Base-by-base conservation (phyloP, 2,329 filamentous ascomycete species). In the Paecilomyces dactylethromorphus region DNA sequence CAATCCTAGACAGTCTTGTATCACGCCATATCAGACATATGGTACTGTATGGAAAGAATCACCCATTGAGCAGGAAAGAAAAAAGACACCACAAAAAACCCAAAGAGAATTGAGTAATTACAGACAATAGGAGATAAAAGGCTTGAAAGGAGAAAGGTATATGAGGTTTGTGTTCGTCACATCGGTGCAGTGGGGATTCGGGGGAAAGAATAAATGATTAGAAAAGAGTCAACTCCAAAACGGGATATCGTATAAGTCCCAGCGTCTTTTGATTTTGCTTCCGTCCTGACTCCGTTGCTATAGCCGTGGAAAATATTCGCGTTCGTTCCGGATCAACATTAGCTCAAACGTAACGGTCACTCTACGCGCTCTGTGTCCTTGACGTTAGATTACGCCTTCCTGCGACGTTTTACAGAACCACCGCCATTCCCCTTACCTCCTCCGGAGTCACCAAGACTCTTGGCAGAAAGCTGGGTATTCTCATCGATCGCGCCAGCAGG, bases 401-500 rank as follows among this genome's bases (percentile, higher is more conserved):
- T 69, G 55, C 72, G 71, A 49, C 71, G 66, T 61, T 74, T 74
- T 18, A 62, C 64, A 51, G 64, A 66, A 39, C 68, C 68, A 29
- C 66, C 66, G 53, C 64, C 62, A 15, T 29, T 49, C 65, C 66
- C 53, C 60, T 62, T 50, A 57, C 49, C 51, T 62, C 66, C 55
- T 54, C 65, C 58, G 53, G 56, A 56, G 58, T 65, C 64, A 58
- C 58, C 56, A 35, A 57, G 51, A 21, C 61, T 59, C 13, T 58
- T 52, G 29, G 56, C 58, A 51, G 55, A 54, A 53, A 65, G 64
- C 21, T 64, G 63, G 8, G 61, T 18, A 32, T 60, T 67, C 21
- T 74, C 72, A 50, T 74, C 74, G 12, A 68, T 62, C 3, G 69
- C 69, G 26, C 69, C 70, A 18, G 71, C 67, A 10, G 77, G 77